Percentiles rank a stretch among this genome's conserved stretches.
Conservation (phyloP, 306 rosid species). For the Rosa multiflora region DNA sequence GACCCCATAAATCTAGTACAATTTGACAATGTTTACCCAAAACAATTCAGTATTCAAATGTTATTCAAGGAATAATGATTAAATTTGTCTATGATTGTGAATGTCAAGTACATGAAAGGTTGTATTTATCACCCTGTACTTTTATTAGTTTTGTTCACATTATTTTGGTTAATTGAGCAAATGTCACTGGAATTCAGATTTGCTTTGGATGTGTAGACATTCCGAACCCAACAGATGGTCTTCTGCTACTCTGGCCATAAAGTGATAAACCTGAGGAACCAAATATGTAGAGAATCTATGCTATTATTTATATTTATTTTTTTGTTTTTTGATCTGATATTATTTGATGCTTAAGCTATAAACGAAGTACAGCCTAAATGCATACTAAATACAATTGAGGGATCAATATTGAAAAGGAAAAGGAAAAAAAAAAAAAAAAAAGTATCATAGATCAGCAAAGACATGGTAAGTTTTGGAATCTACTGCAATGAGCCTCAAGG, state of each 20-base stretch:
- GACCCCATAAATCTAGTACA: background rate
- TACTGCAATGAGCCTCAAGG: slow-evolving; percentile 74
- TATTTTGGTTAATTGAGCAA: background rate
- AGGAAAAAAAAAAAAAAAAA: too few species aligned
- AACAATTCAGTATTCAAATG: background rate
- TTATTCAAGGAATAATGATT: background rate
- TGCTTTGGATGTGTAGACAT: too few species aligned
- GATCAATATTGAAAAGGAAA: background rate
- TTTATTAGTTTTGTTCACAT: background rate
- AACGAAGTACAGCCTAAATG: background rate
- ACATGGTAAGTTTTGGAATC: slow-evolving; percentile 75
- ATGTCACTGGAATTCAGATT: too few species aligned
- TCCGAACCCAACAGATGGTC: background rate
- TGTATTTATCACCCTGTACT: background rate
- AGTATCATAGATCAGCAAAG: slow-evolving; percentile 68
- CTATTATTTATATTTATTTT: background rate
- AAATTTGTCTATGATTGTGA: background rate
- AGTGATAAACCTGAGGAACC: background rate
- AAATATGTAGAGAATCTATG: background rate
- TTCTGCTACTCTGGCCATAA: background rate
- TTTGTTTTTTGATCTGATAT: background rate
- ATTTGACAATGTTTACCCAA: background rate
- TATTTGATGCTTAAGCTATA: background rate
- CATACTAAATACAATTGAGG: background rate
- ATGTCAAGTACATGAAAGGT: background rate